Conservation (phyloP, 148 eudicot genomes). For the Dysphania ambrosioides region DNA sequence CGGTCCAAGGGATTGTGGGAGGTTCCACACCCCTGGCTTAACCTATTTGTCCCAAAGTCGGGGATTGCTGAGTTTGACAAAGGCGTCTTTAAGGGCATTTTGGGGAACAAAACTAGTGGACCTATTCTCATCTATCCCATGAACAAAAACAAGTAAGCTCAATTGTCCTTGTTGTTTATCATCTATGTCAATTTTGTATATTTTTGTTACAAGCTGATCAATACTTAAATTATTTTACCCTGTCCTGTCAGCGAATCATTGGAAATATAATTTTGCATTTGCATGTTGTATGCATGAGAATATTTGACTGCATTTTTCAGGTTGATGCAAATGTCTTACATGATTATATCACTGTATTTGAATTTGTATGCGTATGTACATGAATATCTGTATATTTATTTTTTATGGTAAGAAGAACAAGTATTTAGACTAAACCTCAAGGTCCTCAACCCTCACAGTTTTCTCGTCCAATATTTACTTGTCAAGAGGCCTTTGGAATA, state of each 20-base stretch:
- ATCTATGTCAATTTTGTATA: too few relatives aligned
- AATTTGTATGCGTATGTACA: conserved; percentile 5
- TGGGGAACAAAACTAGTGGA: conserved; percentile 85
- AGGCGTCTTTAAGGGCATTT: conserved; percentile 88
- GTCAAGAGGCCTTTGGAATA: too few relatives aligned
- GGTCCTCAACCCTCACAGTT: too few relatives aligned
- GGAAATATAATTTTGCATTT: background rate
- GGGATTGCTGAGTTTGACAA: conserved; percentile 65
- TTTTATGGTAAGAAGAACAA: too few relatives aligned
- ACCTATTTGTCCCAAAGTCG: conserved; percentile 86
- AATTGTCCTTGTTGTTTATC: background rate
- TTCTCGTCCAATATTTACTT: too few relatives aligned
- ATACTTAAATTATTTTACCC: too few relatives aligned
- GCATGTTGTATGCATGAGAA: conserved; percentile 25
- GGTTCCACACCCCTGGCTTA: conserved; percentile 95
- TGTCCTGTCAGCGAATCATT: background rate
- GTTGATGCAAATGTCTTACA: conserved; percentile 25
- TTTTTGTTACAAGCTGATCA: too few relatives aligned
- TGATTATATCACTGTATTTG: conserved; percentile 2
- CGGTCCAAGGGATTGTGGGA: conserved; percentile 91
- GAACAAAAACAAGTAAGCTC: conserved; percentile 83
- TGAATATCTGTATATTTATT: too few relatives aligned
- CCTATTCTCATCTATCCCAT: conserved; percentile 95
- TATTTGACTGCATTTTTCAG: conserved; percentile 8
- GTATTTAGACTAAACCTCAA: too few relatives aligned